Conservation (phyloP, 306 rosid species). For the Cucumis hystrix region DNA sequence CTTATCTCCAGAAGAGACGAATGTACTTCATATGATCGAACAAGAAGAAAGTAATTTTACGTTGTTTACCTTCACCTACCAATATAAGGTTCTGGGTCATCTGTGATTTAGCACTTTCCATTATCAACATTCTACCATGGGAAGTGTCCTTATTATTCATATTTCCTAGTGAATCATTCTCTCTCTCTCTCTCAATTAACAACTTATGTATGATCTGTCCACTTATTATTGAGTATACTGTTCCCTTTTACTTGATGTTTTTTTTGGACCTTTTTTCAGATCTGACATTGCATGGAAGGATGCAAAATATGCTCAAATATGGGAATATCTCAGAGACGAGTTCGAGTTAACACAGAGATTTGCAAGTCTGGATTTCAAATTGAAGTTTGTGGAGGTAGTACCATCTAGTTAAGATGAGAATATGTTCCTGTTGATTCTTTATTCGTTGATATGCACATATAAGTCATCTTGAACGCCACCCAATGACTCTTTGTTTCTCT, state of each 20-base stretch:
- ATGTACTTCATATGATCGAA: background rate
- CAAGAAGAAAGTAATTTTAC: background rate
- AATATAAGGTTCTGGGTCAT: background rate
- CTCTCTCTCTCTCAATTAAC: background rate
- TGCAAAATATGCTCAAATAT: slow-evolving; percentile 98
- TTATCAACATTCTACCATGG: background rate
- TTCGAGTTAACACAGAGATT: slow-evolving; percentile 91
- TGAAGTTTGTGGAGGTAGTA: slow-evolving; percentile 93
- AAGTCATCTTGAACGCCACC: background rate
- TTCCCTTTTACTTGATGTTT: background rate
- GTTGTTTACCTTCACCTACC: too few relatives aligned
- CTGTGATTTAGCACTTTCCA: too few relatives aligned
- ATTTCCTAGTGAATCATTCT: background rate
- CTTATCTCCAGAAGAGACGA: background rate
- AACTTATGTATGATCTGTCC: background rate
- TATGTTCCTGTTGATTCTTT: background rate
- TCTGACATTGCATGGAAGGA: slow-evolving; percentile 99
- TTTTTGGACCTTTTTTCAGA: slow-evolving; percentile 27
- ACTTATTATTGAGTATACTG: background rate
- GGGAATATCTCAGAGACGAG: slow-evolving; percentile 97
- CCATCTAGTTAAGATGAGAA: background rate
- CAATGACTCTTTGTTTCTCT: background rate
- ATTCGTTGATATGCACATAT: background rate
- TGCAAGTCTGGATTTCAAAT: slow-evolving; percentile 89
- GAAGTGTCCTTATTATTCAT: background rate